Evolutionary conservation across 2,329 filamentous ascomycete species (phyloP).

Genomic region (Curvularia sp.): DNA sequence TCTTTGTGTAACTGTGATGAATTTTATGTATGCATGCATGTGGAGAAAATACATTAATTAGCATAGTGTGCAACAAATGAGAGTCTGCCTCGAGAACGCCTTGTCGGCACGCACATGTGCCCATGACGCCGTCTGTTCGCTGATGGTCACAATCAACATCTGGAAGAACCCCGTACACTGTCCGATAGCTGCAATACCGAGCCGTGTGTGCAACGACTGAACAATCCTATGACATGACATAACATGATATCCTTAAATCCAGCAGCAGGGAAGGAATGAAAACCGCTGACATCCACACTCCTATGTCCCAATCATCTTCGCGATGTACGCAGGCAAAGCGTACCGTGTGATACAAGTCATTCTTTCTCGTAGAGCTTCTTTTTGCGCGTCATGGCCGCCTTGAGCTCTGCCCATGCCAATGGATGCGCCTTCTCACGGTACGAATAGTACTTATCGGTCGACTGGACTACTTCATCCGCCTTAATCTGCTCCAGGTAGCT

Average conservation of each 20-base stretch:
- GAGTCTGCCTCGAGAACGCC: slow-evolving; percentile 1
- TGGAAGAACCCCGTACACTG: not conserved
- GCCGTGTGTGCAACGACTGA: not conserved
- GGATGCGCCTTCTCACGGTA: slow-evolving; percentile 45
- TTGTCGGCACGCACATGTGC: not conserved
- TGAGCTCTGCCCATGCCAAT: slow-evolving; percentile 42
- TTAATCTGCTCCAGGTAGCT: slow-evolving; percentile 55
- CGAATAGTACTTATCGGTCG: slow-evolving; percentile 24
- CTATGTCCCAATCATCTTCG: not conserved
- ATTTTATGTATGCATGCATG: not conserved
- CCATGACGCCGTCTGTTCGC: not conserved
- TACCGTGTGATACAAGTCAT: not conserved
- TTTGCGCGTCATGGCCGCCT: slow-evolving; percentile 48
- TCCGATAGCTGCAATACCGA: not conserved
- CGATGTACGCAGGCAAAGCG: too few species aligned
- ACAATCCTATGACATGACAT: not conserved
- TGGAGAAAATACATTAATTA: not conserved
- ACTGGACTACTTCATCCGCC: slow-evolving; percentile 51
- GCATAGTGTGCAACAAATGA: not conserved
- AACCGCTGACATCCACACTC: not conserved
- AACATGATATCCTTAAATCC: not conserved
- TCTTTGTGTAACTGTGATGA: not conserved
- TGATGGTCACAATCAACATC: not conserved
- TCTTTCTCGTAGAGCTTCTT: slow-evolving; percentile 46
- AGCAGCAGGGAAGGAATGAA: not conserved